Evolutionary conservation across 2,329 filamentous ascomycete species (phyloP).

Genomic region (Chaetomium strumarium): DNA sequence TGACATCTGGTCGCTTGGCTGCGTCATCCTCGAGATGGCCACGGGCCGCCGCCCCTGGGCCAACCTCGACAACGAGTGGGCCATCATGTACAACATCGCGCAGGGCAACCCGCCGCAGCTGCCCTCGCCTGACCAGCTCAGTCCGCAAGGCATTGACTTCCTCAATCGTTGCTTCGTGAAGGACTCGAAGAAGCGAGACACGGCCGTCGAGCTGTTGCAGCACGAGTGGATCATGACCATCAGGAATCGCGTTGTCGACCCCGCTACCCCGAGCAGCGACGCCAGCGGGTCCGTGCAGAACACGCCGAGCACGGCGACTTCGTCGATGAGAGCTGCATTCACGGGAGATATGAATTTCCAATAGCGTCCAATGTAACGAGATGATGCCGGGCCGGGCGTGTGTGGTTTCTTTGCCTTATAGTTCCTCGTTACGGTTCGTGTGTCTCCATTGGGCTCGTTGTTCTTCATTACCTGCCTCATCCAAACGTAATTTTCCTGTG

Average conservation of each 20-base stretch:
- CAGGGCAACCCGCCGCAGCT: conserved; percentile 90
- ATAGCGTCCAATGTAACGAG: not conserved
- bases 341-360: conserved; percentile 29
- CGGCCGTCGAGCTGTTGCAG: conserved; percentile 82
- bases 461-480: too few relatives aligned
- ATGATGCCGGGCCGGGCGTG: not conserved
- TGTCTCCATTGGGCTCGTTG: too few relatives aligned
- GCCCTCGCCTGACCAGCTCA: conserved; percentile 76
- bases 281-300: conserved; percentile 37
- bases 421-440: too few relatives aligned
- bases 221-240: conserved; percentile 82
- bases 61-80: conserved; percentile 96
- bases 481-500: too few relatives aligned
- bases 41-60: conserved; percentile 93
- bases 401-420: not conserved
- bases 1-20: conserved; percentile 94
- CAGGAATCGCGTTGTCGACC: conserved; percentile 58
- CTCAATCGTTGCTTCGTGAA: conserved; percentile 78
- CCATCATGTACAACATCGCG: conserved; percentile 99
- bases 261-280: conserved; percentile 58
- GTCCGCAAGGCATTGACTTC: conserved; percentile 79
- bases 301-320: conserved; percentile 30
- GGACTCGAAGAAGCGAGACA: conserved; percentile 72
- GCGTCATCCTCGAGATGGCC: conserved; percentile 95
- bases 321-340: conserved; percentile 25